These are phyloP conservation scores for Fagopyrum tataricum DNA, from an alignment of 148 eudicot genomes.

Conservation along the genomic window DNA sequence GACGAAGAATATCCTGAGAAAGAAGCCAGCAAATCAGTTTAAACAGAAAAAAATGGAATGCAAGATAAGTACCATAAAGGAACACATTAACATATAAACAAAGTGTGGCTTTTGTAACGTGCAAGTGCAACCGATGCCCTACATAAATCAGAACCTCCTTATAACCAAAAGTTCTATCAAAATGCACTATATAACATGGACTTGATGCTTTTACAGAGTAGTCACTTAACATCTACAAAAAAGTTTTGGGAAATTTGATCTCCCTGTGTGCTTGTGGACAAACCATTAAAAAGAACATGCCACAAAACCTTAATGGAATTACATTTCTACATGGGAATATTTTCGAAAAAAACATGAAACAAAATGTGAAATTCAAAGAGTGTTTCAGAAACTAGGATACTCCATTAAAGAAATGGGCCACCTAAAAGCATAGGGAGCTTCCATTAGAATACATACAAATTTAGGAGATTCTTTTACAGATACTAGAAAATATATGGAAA, in stretches of 20 bases:
- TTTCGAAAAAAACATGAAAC: neutral
- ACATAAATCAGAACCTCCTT: neutral
- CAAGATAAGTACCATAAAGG: neutral
- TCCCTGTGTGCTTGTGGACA: neutral
- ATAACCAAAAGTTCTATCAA: neutral
- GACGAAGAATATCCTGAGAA: slow-evolving; percentile 90
- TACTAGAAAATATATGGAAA: neutral
- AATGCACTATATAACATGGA: neutral
- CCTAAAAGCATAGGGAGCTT: neutral
- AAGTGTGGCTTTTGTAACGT: neutral
- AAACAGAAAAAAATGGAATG: neutral
- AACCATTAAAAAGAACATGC: neutral
- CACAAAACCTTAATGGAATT: neutral
- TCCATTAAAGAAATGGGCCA: neutral
- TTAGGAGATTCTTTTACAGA: neutral
- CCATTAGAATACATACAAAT: neutral
- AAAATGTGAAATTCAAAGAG: neutral
- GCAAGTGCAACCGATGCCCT: neutral
- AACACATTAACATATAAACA: neutral
- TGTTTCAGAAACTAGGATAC: neutral
- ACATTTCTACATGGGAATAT: neutral
- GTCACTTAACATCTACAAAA: neutral
- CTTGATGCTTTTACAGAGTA: neutral
- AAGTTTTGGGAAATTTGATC: neutral
- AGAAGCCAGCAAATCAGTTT: neutral